Conservation (phyloP, 345 rosid genomes). For the Mercurialis annua region DNA sequence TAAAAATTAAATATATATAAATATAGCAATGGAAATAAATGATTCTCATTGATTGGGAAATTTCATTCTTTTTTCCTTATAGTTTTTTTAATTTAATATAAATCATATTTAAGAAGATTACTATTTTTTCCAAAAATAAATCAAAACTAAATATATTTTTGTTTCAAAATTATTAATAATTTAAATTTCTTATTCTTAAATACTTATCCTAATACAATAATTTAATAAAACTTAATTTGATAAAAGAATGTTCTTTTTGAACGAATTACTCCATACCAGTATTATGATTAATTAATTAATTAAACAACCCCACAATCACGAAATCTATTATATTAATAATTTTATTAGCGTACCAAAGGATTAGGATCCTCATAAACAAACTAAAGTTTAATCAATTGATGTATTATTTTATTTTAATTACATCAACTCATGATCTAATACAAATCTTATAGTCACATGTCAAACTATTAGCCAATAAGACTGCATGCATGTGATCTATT, state of each 20-base stretch:
- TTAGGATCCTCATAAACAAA: conserved; percentile 9
- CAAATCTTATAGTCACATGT: conserved; percentile 16
- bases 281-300: not conserved
- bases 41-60: no score
- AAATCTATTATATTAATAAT: conserved; percentile 9
- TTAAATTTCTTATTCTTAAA: no score
- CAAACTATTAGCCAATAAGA: conserved; percentile 3
- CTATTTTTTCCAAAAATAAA: no score
- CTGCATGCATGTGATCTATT: conserved; percentile 38
- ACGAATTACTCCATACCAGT: not conserved
- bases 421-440: conserved; percentile 6
- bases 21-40: no score
- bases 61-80: no score
- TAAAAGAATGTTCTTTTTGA: conserved; percentile 38
- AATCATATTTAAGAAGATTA: no score
- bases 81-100: no score
- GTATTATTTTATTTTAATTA: conserved; percentile 1
- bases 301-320: conserved; percentile 24
- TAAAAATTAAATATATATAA: no score
- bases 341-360: not conserved
- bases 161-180: no score
- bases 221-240: no score
- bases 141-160: no score
- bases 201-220: no score
- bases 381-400: not conserved